These are phyloP conservation scores for Suillus subalutaceus DNA, from an alignment of 768 basidiomycete species.

Conservation along the genomic window DNA sequence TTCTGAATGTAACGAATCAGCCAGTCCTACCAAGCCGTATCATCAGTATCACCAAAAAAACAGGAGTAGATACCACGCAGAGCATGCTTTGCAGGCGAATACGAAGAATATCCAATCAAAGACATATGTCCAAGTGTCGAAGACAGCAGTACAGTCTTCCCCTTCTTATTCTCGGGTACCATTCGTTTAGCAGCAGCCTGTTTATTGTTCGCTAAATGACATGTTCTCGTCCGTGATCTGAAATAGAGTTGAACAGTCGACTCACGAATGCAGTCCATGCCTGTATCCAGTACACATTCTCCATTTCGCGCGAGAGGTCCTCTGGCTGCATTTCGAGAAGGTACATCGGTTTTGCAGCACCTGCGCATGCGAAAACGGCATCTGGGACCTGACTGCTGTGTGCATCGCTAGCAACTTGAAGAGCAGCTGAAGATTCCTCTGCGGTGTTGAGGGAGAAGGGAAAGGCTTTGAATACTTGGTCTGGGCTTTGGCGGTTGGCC, in stretches of 20 bases:
- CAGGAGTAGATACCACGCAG: conserved; percentile 58
- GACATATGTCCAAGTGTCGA: conserved; percentile 73
- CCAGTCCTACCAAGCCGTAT: too few relatives aligned
- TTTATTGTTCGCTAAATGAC: background rate
- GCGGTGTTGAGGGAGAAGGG: conserved; percentile 65
- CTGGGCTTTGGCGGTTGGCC: conserved; percentile 19
- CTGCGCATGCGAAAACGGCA: conserved; percentile 44
- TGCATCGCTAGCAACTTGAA: conserved; percentile 58
- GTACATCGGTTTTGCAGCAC: conserved; percentile 64
- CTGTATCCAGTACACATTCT: conserved; percentile 57
- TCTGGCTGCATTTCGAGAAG: conserved; percentile 70
- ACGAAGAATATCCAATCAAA: conserved; percentile 77
- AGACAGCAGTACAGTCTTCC: conserved; percentile 77
- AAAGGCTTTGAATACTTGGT: conserved; percentile 66
- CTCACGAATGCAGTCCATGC: conserved; percentile 48
- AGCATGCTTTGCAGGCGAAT: conserved; percentile 86
- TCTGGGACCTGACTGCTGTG: conserved; percentile 48
- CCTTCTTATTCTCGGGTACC: conserved; percentile 56
- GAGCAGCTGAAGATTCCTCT: conserved; percentile 56
- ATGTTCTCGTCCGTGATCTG: background rate
- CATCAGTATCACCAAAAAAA: too few relatives aligned
- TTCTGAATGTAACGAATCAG: conserved; percentile 78
- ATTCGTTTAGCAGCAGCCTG: conserved; percentile 72
- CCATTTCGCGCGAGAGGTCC: conserved; percentile 60
- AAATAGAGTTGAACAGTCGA: conserved; percentile 1